Evolutionary conservation across 192 early-diverging fungal genomes (phyloP).

Genomic region (Backusella tarrabulga): DNA sequence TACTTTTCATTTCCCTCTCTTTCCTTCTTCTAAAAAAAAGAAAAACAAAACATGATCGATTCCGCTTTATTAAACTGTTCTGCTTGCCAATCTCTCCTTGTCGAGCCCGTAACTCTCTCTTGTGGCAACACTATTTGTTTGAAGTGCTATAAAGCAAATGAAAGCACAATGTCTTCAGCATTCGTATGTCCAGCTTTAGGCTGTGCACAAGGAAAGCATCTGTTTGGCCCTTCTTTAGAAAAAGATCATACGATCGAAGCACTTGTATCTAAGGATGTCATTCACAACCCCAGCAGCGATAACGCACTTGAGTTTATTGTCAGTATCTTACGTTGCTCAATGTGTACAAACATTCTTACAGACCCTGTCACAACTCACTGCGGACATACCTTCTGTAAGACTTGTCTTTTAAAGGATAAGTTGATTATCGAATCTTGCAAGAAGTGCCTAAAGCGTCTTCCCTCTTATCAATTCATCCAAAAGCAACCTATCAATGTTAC

Average conservation of each 20-base stretch:
- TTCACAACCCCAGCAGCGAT: neutral
- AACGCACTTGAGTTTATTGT: neutral
- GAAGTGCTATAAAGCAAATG: neutral
- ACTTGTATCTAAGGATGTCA: neutral
- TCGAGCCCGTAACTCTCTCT: slow-evolving; percentile 12
- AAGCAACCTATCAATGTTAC: neutral
- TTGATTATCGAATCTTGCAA: slow-evolving; percentile 1
- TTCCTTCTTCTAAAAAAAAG: neutral
- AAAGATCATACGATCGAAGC: neutral
- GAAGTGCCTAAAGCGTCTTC: neutral
- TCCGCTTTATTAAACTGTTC: slow-evolving; percentile 15
- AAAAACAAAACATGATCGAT: neutral
- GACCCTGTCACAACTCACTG: slow-evolving; percentile 16
- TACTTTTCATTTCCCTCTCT: neutral
- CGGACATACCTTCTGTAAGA: slow-evolving; percentile 21
- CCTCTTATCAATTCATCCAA: slow-evolving; percentile 2
- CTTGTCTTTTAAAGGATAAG: slow-evolving; percentile 8
- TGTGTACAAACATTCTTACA: neutral
- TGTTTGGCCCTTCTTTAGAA: slow-evolving; percentile 10
- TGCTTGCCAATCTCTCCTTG: neutral
- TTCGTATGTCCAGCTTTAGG: slow-evolving; percentile 5
- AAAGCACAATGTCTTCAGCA: neutral
- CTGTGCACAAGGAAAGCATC: slow-evolving; percentile 5
- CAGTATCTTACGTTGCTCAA: neutral
- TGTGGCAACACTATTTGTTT: slow-evolving; percentile 16